Base-by-base conservation (phyloP, 169 alveolate species). In the Babesia ovis region DNA sequence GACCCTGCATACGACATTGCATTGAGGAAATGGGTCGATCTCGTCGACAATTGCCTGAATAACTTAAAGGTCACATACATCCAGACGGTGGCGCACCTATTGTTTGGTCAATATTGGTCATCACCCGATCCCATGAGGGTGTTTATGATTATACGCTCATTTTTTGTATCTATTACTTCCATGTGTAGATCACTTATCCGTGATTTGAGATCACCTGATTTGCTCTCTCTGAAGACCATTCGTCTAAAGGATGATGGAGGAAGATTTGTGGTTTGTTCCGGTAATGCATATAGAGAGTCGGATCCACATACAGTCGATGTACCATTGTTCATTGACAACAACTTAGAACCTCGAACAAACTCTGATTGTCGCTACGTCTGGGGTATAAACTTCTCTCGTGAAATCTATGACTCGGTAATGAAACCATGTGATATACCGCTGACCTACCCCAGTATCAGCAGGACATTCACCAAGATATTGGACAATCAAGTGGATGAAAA, bases 71-170 rank as follows among this genome's bases (percentile, higher is more conserved):
- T 27, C 16, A 46, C 43, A n/a, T 79, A 66, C 35, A 53, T 34
- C 23, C 87, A 79, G 60, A 42, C 64, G 48, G 57, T 41, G 32
- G 29, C 77, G 29, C 83, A 61, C 31, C 39, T 79, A 41, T 23
- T 79, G 35, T 79, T 66, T 42, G 41, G 57, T 5, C 55, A 59
- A 27, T 68, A 39, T 34, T 68, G 55, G 67, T 69, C 68, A 43
- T 43, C 70, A 12, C 59, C 55, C 34, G 87, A 79, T 22, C 77
- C 82, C 25, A 53, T 79, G 64, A 50, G 68, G 14, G 2, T 64
- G 16, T 70, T 59, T 56, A 68, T 53, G 58, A 42, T 66, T 16
- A 54, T 68, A 12, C 45, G 68, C 31, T 34, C 51, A 20, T 79
- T 79, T 51, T 59, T 60, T 51, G 66, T 62, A 9, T 31, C 75